Evolutionary conservation across 495 filamentous ascomycete genomes (phyloP).

Genomic region (Aspergillus olivimuriae): DNA sequence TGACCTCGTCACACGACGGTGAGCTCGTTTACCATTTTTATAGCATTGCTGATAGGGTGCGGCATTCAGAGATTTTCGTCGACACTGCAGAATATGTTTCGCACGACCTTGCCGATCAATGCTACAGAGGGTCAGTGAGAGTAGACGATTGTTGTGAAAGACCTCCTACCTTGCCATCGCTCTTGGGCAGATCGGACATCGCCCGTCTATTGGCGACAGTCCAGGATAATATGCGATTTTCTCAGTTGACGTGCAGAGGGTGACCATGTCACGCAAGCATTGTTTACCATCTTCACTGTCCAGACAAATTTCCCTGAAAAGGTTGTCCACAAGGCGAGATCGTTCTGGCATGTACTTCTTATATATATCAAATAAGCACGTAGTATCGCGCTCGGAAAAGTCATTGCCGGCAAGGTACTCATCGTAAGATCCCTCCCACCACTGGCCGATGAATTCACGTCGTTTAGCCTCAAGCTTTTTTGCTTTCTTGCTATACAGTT

Average conservation of each 20-base stretch:
- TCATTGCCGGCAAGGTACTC: conserved; percentile 6
- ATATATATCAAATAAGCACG: conserved; percentile 5
- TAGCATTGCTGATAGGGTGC: conserved; percentile 16
- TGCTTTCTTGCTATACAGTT: conserved; percentile 3
- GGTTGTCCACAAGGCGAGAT: not conserved
- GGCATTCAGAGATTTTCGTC: conserved; percentile 13
- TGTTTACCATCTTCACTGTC: conserved; percentile 6
- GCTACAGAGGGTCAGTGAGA: not conserved
- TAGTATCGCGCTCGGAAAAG: conserved; percentile 4
- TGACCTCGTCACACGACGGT: conserved; percentile 7
- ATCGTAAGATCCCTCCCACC: conserved; percentile 6
- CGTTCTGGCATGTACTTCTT: conserved; percentile 7
- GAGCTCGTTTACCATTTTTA: conserved; percentile 17
- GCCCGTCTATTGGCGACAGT: not conserved
- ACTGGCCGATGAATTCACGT: conserved; percentile 3
- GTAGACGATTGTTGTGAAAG: not conserved
- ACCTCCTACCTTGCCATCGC: not conserved
- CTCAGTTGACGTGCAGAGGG: conserved; percentile 1
- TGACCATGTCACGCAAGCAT: conserved; percentile 5
- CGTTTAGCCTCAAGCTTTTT: not conserved
- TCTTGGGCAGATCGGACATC: not conserved
- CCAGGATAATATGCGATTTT: conserved; percentile 5
- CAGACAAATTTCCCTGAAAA: conserved; percentile 1
- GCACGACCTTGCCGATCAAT: conserved; percentile 5
- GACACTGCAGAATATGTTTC: conserved; percentile 20